These are phyloP conservation scores for Sporothrix euskadiensis DNA, from an alignment of 2,329 filamentous ascomycete species.

Conservation along the genomic window DNA sequence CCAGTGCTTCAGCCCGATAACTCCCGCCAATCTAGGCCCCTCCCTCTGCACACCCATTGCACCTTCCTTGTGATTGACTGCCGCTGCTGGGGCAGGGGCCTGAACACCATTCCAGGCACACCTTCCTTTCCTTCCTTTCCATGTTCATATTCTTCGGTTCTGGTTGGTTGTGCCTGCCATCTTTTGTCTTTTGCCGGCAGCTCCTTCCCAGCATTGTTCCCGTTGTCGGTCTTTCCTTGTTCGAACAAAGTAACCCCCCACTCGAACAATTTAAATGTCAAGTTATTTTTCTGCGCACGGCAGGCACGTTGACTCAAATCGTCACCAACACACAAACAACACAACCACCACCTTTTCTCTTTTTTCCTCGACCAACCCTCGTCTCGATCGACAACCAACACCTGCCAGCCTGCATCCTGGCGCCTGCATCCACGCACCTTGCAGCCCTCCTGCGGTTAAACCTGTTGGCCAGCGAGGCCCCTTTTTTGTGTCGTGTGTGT, in stretches of 20 bases:
- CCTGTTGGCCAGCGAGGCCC: neutral
- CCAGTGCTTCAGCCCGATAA: slow-evolving; percentile 16
- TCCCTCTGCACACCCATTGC: neutral
- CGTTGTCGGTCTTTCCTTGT: slow-evolving; percentile 1
- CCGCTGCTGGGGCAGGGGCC: slow-evolving; percentile 16
- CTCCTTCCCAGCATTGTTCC: neutral
- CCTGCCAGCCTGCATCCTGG: neutral
- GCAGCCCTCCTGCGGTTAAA: slow-evolving; percentile 4
- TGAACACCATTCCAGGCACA: neutral
- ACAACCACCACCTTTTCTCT: neutral
- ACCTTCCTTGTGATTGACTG: slow-evolving; percentile 17
- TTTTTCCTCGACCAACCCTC: neutral
- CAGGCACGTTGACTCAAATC: neutral
- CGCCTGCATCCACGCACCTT: neutral
- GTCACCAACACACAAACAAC: neutral
- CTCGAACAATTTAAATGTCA: neutral
- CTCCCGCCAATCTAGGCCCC: slow-evolving; percentile 19
- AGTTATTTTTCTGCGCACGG: neutral
- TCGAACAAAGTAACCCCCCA: neutral
- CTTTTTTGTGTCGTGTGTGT: slow-evolving; percentile 4
- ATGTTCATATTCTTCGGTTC: slow-evolving; percentile 1
- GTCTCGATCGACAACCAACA: neutral
- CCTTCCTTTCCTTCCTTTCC: neutral
- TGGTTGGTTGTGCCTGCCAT: slow-evolving; percentile 16
- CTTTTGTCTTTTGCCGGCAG: neutral